Evolutionary conservation across 768 basidiomycete species (phyloP).

Genomic region (Crepidotus variabilis): DNA sequence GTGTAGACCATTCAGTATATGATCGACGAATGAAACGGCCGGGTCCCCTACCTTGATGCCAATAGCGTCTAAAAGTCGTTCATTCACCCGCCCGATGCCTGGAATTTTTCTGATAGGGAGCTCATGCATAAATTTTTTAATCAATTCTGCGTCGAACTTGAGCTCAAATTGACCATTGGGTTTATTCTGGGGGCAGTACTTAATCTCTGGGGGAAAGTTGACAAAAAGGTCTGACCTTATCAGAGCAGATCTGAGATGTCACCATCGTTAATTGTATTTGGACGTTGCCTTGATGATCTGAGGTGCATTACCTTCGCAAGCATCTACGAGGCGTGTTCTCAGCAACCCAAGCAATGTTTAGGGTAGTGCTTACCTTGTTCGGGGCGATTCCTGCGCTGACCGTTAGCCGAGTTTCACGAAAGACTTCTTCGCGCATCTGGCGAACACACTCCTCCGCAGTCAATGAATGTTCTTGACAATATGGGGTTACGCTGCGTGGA

Average conservation of each 20-base stretch:
- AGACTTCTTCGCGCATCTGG: slow-evolving; percentile 71
- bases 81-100: slow-evolving; percentile 88
- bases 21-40: slow-evolving; percentile 3
- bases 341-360: neutral
- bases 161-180: slow-evolving; percentile 90
- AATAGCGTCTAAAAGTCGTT: slow-evolving; percentile 80
- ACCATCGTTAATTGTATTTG: neutral
- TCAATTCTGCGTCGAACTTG: slow-evolving; percentile 55
- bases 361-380: slow-evolving; percentile 63
- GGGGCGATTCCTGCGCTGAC: slow-evolving; percentile 95
- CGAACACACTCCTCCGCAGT: slow-evolving; percentile 72
- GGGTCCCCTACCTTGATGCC: slow-evolving; percentile 66
- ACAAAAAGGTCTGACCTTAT: slow-evolving; percentile 51
- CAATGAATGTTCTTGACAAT: slow-evolving; percentile 67
- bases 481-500: slow-evolving; percentile 67
- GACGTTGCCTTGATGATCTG: too few species aligned
- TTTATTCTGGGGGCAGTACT: slow-evolving; percentile 61
- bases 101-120: slow-evolving; percentile 86
- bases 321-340: slow-evolving; percentile 49
- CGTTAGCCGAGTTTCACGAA: slow-evolving; percentile 78
- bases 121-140: slow-evolving; percentile 74
- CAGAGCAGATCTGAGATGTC: slow-evolving; percentile 75
- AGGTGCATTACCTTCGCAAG: slow-evolving; percentile 71
- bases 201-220: neutral
- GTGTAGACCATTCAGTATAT: neutral